phyloP scores from a whole-genome alignment of 2,329 filamentous ascomycete species.

The Rhexocercosporidium sp. region DNA sequence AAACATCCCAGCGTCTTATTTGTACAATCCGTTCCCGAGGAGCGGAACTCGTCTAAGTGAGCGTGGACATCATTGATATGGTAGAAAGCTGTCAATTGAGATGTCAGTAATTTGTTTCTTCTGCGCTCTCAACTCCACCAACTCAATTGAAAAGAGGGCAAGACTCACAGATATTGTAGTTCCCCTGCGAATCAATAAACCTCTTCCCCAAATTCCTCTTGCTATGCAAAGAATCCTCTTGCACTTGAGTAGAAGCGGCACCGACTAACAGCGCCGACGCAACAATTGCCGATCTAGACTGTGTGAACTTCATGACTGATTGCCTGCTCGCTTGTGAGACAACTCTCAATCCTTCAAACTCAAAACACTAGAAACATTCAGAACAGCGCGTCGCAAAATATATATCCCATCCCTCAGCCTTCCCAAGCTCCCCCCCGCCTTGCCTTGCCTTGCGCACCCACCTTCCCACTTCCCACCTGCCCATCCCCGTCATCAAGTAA shows the following conservation, averaged over 20 bases:
- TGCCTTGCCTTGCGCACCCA: not conserved
- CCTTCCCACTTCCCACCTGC: too few species aligned
- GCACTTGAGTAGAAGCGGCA: not conserved
- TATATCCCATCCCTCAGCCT: not conserved
- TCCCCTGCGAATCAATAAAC: conserved; percentile 52
- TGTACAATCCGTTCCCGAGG: conserved; percentile 66
- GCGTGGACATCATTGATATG: conserved; percentile 74
- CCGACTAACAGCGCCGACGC: conserved; percentile 6
- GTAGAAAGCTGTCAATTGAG: conserved; percentile 58
- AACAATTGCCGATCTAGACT: not conserved
- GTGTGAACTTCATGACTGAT: conserved; percentile 5
- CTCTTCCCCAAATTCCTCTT: conserved; percentile 53
- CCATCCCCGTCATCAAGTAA: not conserved
- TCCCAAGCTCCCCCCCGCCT: not conserved
- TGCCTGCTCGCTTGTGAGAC: not conserved
- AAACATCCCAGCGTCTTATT: conserved; percentile 61
- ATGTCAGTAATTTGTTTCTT: not conserved
- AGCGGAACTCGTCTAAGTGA: conserved; percentile 67
- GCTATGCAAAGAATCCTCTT: conserved; percentile 56
- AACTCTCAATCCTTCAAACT: not conserved
- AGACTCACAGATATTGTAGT: conserved; percentile 56
- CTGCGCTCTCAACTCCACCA: not conserved
- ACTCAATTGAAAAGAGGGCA: not conserved
- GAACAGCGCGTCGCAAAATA: conserved; percentile 6
- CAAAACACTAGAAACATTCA: not conserved